Percentiles rank a stretch among this genome's conserved stretches.
These are phyloP conservation scores for Syncephalastrum racemosum DNA, from an alignment of 371 early-diverging fungal species.

Conservation along the genomic window DNA sequence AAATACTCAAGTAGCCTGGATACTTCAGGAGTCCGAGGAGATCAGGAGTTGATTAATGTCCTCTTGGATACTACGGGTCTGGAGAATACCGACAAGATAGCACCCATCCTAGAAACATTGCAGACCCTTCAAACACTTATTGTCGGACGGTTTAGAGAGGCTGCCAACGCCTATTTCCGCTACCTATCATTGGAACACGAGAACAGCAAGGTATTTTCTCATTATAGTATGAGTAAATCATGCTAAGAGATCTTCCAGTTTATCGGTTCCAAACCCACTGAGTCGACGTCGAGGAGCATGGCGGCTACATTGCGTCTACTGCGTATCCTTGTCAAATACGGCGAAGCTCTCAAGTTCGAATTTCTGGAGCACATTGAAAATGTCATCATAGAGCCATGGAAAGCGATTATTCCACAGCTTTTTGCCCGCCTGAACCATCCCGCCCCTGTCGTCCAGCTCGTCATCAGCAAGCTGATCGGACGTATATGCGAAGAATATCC, in stretches of 20 bases:
- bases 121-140: constrained; percentile 24
- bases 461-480: constrained; percentile 53
- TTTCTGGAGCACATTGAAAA: constrained; percentile 45
- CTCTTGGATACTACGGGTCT: background rate
- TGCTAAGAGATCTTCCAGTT: background rate
- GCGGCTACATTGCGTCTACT: constrained; percentile 67
- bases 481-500: constrained; percentile 65
- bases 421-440: constrained; percentile 76
- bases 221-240: background rate
- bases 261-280: background rate
- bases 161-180: constrained; percentile 34
- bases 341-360: constrained; percentile 42
- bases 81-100: background rate
- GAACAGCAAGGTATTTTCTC: constrained; percentile 16
- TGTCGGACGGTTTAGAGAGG: constrained; percentile 25
- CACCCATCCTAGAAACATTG: constrained; percentile 13
- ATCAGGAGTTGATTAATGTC: no score
- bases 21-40: background rate
- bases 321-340: constrained; percentile 67
- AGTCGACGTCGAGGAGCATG: constrained; percentile 41
- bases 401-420: constrained; percentile 76
- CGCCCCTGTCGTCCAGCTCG: constrained; percentile 49
- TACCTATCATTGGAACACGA: constrained; percentile 33
- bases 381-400: constrained; percentile 64
- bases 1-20: background rate